Percentiles rank a stretch among this genome's conserved stretches.
phyloP scores from a whole-genome alignment of 2,329 filamentous ascomycete genomes.

The Periglandula ipomoeae region DNA sequence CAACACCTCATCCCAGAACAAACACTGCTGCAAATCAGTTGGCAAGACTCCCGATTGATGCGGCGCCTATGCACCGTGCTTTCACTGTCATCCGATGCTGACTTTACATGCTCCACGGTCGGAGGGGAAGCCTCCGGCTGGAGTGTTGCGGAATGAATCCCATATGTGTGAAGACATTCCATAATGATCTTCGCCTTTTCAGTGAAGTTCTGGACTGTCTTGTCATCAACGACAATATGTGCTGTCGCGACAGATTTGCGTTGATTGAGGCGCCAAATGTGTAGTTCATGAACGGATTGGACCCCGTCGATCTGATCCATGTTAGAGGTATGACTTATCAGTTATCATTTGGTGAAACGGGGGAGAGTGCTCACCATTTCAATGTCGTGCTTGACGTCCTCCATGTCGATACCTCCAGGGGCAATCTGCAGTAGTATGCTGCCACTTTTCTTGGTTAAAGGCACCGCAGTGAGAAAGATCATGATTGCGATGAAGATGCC shows the following conservation, averaged over 20 bases:
- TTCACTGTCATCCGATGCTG: slow-evolving; percentile 7
- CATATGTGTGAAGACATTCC: slow-evolving; percentile 64
- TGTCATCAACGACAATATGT: slow-evolving; percentile 54
- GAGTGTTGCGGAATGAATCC: slow-evolving; percentile 61
- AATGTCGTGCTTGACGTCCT: slow-evolving; percentile 59
- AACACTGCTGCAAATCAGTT: slow-evolving; percentile 39
- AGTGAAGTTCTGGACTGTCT: slow-evolving; percentile 48
- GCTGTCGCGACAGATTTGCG: slow-evolving; percentile 60
- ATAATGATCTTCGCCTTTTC: slow-evolving; percentile 51
- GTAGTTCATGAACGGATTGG: slow-evolving; percentile 59
- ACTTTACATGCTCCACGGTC: slow-evolving; percentile 2
- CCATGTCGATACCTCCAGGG: slow-evolving; percentile 48
- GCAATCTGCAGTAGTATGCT: slow-evolving; percentile 60
- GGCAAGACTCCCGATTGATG: slow-evolving; percentile 29
- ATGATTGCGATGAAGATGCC: slow-evolving; percentile 64
- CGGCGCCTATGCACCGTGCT: slow-evolving; percentile 15
- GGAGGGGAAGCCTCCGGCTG: slow-evolving; percentile 47
- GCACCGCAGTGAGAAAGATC: slow-evolving; percentile 56
- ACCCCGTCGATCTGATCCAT: slow-evolving; percentile 52
- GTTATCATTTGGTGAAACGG: too few relatives aligned
- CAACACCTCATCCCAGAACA: slow-evolving; percentile 47
- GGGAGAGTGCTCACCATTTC: slow-evolving; percentile 48
- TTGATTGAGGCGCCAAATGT: slow-evolving; percentile 67
- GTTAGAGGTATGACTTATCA: too few relatives aligned
- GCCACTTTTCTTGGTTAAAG: slow-evolving; percentile 53